Conservation (phyloP, 176 grass and related monocot genomes). For the Typha latifolia region DNA sequence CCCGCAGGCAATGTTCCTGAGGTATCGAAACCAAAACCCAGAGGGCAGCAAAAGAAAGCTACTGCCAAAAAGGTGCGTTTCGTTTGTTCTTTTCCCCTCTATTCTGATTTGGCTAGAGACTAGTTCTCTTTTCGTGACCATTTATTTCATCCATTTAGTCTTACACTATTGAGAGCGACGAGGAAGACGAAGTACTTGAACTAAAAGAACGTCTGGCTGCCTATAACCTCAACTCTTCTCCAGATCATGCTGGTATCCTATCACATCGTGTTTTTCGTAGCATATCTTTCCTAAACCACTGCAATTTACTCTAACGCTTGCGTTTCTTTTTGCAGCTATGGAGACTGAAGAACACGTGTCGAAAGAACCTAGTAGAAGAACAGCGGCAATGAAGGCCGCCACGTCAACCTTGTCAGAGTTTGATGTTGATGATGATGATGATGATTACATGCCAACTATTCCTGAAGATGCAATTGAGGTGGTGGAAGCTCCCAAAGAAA, state of each 20-base stretch:
- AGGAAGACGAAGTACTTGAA: constrained; percentile 20
- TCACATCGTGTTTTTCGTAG: background rate
- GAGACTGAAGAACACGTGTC: constrained; percentile 5
- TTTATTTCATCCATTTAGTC: constrained; percentile 19
- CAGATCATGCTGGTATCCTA: constrained; percentile 28
- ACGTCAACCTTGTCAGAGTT: constrained; percentile 16
- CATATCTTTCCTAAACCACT: background rate
- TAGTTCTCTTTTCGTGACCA: background rate
- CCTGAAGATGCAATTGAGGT: background rate
- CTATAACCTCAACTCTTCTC: constrained; percentile 30
- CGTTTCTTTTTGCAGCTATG: constrained; percentile 7
- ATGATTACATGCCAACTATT: constrained; percentile 2
- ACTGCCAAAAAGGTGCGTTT: constrained; percentile 34
- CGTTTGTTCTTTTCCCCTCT: background rate
- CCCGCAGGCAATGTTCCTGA: constrained; percentile 16
- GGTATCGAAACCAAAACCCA: constrained; percentile 17
- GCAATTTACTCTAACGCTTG: background rate
- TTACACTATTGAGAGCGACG: constrained; percentile 26
- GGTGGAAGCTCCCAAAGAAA: constrained; percentile 18
- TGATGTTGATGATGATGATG: constrained; percentile 34
- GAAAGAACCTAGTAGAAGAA: constrained; percentile 40
- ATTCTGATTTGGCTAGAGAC: background rate
- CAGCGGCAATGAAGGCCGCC: constrained; percentile 20
- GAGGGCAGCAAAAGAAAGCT: constrained; percentile 29
- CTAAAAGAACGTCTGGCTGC: constrained; percentile 42